Conservation (phyloP, 2,329 filamentous ascomycete species). For the Claviceps quebecensis region DNA sequence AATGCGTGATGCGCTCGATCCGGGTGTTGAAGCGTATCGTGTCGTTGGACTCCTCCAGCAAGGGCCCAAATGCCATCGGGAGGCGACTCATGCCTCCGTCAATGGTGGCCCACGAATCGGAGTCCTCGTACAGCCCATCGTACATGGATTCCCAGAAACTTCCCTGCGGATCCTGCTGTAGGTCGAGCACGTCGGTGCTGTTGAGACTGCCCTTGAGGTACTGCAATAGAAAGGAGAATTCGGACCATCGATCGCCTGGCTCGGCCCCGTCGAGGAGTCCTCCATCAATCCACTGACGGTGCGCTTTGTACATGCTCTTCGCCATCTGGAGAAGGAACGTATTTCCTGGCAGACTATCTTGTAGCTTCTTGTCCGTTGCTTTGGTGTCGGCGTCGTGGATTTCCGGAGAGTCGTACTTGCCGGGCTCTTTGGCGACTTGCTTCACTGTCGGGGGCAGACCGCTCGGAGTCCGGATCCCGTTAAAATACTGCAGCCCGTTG, state of each 20-base stretch:
- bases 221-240: conserved; percentile 48
- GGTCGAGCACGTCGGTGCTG: conserved; percentile 31
- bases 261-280: conserved; percentile 20
- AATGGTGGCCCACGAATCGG: conserved; percentile 13
- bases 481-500: conserved; percentile 39
- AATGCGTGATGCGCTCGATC: conserved; percentile 34
- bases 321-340: conserved; percentile 25
- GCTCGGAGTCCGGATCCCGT: conserved; percentile 31
- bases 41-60: conserved; percentile 36
- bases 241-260: conserved; percentile 50
- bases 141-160: conserved; percentile 31
- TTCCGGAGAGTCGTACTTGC: conserved; percentile 16
- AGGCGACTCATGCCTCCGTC: conserved; percentile 5
- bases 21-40: conserved; percentile 36
- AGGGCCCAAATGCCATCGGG: conserved; percentile 48
- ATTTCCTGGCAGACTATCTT: conserved; percentile 19
- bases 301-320: conserved; percentile 29
- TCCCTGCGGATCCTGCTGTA: conserved; percentile 21
- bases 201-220: conserved; percentile 39
- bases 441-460: conserved; percentile 38
- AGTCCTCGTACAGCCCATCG: conserved; percentile 3
- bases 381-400: conserved; percentile 18
- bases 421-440: conserved; percentile 31
- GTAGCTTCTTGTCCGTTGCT: conserved; percentile 22
- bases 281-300: conserved; percentile 22